Conservation (phyloP, 495 filamentous ascomycete genomes). For the Podospora didyma region DNA sequence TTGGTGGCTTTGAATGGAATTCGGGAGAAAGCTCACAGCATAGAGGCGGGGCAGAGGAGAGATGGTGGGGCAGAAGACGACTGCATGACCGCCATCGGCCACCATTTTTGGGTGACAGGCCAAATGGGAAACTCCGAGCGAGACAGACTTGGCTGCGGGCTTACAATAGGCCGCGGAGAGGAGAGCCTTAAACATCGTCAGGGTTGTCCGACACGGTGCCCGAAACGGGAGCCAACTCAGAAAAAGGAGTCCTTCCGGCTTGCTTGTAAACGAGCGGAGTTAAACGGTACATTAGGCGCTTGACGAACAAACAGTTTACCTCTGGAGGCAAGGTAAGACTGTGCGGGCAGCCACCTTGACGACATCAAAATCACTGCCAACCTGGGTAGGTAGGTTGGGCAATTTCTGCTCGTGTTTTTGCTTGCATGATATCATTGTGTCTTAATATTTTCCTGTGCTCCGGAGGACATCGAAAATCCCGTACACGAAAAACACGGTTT, state of each 20-base stretch:
- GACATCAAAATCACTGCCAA: no score
- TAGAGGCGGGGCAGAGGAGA: conserved; percentile 14
- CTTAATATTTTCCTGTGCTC: no score
- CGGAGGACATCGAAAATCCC: background rate
- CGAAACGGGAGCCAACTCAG: no score
- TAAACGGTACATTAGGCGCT: no score
- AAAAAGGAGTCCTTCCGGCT: no score
- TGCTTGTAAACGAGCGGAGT: no score
- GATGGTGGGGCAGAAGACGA: conserved; percentile 17
- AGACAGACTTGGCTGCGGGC: conserved; percentile 16
- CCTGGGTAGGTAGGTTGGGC: no score
- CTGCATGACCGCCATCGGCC: conserved; percentile 19
- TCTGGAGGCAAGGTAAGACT: no score
- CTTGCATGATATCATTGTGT: no score
- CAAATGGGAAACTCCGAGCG: conserved; percentile 1
- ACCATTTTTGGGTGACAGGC: conserved; percentile 3
- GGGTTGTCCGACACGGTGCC: background rate
- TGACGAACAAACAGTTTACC: no score
- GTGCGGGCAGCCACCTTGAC: no score
- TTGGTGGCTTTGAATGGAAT: background rate
- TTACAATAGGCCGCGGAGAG: conserved; percentile 8
- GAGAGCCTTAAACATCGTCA: conserved; percentile 19
- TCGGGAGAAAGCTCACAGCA: background rate
- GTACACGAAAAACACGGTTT: background rate
- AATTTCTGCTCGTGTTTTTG: no score